Base-by-base conservation (phyloP, 108 stramenopile species). In the Asterionellopsis glacialis region DNA sequence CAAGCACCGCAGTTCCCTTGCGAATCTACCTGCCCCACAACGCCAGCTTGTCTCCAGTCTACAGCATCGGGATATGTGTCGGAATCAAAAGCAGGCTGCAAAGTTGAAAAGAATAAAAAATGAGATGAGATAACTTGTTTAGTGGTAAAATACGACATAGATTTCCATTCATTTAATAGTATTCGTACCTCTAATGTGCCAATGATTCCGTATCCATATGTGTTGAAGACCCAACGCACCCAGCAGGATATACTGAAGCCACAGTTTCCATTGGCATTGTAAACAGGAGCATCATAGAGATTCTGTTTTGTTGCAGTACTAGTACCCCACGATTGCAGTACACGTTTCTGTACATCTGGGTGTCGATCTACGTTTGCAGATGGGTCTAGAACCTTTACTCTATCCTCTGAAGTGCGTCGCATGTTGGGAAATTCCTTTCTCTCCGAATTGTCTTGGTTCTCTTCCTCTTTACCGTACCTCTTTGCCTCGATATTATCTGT, bases 1-100 rank as follows among this genome's bases (percentile, higher is more conserved):
- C 92, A 93, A n/a, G 89, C 92, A 11, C 92, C 92, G 42, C 92
- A 93, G 27, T 57, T 65, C 0, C 79, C 76, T 62, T 93, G 92
- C 7, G 78, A 75, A 40, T 84, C 82, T 41, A 93, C 73, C 13
- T 61, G 44, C 0, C 84, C 82, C 9, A 93, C 83, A 19, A 81
- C 83, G 21, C 88, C 88, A 44, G 74, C 65, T n/a, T 85, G 70
- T 58, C 92, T 68, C 92, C 92, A 93, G 65, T 93, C 92, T 0
- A 90, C 57, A 5, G 83, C 57, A 12, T 72, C 65, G 9, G 86
- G 84, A 45, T 73, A 82, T 3, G 73, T 45, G 51, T 74, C 58
- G 12, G 67, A 42, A 57, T 82, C 81, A 54, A 71, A 82, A n/a
- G 54, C 60, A 11, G 81, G 90, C 73, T 75, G 81, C 85, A 67